Base-by-base conservation (phyloP, 192 early-diverging fungal genomes). In the Paraglomus brasilianum region DNA sequence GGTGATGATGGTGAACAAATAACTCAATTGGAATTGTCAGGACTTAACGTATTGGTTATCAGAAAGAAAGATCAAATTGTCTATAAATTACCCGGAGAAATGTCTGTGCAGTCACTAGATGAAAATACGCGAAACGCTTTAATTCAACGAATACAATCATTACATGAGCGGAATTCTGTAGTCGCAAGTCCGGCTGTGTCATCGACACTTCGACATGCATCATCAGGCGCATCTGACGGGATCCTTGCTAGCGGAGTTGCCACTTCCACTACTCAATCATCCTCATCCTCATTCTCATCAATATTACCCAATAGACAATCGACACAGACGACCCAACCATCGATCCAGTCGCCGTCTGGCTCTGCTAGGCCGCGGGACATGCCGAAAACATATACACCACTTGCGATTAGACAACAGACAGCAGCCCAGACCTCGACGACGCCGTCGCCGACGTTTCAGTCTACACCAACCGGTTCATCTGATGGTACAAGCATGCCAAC, bases 11-110 rank as follows among this genome's bases (percentile, higher is more conserved):
- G 47, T 14, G 75, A 76, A 17, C 63, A 58, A n/a, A 71, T 76
- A 15, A 76, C 75, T 4, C 75, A 77, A 60, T 71, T 77, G 43
- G 72, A 77, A 42, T 55, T 80, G 67, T 74, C 75, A 43, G 78
- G 78, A 21, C 48, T 80, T 46, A 75, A 71, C 8, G 78, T 80
- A 14, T 45, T 80, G 21, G 76, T 76, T 72, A 73, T 76, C 50
- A 70, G 64, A 59, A 77, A 73, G 5, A 66, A 76, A 40, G 80
- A 81, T 69, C 82, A 81, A 50, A 79, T 84, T 49, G 77, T 84
- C 11, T 84, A 84, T 70, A 84, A 84, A 57, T 63, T 84, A 17
- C 80, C 80, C 5, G 82, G 80, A 71, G 80, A 81, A 19, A 81
- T 84, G 82, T 80, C 78, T 0, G 80, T 84, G 8, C 68, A 76